Base-by-base conservation (phyloP, 306 rosid genomes). In the Canavalia gladiata region DNA sequence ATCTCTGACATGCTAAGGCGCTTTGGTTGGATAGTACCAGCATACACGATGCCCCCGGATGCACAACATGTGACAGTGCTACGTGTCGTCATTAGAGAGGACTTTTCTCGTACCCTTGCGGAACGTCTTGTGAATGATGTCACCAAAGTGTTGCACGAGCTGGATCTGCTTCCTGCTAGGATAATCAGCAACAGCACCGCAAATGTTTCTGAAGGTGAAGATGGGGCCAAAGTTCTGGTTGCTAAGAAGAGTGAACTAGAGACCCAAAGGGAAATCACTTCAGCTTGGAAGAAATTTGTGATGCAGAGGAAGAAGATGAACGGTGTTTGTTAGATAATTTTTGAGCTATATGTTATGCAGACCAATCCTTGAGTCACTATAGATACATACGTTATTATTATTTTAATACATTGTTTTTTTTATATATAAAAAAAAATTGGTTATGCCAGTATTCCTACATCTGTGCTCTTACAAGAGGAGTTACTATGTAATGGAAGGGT, bases 21-120 rank as follows among this genome's bases (percentile, higher is more conserved):
- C 41, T 91, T 59, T 50, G 98, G 98, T 0, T 95, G 98, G 97
- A 92, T 95, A 4, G 95, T 95, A 39, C 98, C 98, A 0, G 98
- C 98, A 8, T 94, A 94, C 90, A 90, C 97, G 3, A 95, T 95
- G 98, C 97, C 98, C 0, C 88, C 98, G 0, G 90, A 95, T 25
- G 98, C 98, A 2, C 88, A 95, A 10, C 88, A 86, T n/a, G 78
- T 95, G 46, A 92, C 98, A 0, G 98, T 95, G 25, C 85, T 95
- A 1, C 93, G 97, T 0, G 97, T 92, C 2, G 97, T 95, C 11
- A 87, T 95, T 64, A 79, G 98, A 71, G 98, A 92, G 71, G 98
- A 95, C 85, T 92, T 95, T 7, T 90, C 97, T 0, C 91, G 92
- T 8, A 89, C 98, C 37, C 86, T 95, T 11, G 97, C 97, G 0